Base-by-base conservation (phyloP, 352 stramenopile genomes). In the Phytophthora multivora region DNA sequence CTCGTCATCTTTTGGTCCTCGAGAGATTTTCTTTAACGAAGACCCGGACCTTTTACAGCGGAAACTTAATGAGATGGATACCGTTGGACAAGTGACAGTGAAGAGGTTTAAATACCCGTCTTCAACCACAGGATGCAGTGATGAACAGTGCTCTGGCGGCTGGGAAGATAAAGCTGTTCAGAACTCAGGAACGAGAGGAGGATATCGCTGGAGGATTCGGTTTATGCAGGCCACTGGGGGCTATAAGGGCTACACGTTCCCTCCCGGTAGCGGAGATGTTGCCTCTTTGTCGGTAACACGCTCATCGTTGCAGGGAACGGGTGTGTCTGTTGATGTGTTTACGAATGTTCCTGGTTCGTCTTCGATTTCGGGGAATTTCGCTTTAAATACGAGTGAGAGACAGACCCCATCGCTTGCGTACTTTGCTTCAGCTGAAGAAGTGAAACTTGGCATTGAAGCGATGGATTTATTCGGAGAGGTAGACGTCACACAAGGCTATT, bases 31-130 rank as follows among this genome's bases (percentile, higher is more conserved):
- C 0, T 99, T 98, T 59, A 79, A 98, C 56, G 96, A 98, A 71
- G 77, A 75, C 15, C 75, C 88, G 0, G 65, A 89, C 11, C 71
- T 91, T 5, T 79, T 99, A 45, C 69, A 91, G 62, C 79, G 78
- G 9, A 98, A 98, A 54, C 81, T 99, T 15, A 90, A 98, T 54
- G 96, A 98, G 75, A 97, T 99, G 83, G 93, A 90, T 50, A 98
- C 91, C 0, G 91, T 98, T 21, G 92, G 92, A 10, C 69, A 75
- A 31, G 92, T 99, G 0, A 88, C 88, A 16, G 93, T 99, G 3
- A 86, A 88, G 51, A 89, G 89, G 39, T 77, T 93, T 15, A 72
- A 90, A 21, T 98, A 98, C 61, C 96, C 95, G 6, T 96, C 83
- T 16, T 80, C 41, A 12, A 68, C 54, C 5, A 91, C 76, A 0